These are phyloP conservation scores for Kodamaea sagamina DNA, from an alignment of 805 yeast genomes.

Conservation along the genomic window DNA sequence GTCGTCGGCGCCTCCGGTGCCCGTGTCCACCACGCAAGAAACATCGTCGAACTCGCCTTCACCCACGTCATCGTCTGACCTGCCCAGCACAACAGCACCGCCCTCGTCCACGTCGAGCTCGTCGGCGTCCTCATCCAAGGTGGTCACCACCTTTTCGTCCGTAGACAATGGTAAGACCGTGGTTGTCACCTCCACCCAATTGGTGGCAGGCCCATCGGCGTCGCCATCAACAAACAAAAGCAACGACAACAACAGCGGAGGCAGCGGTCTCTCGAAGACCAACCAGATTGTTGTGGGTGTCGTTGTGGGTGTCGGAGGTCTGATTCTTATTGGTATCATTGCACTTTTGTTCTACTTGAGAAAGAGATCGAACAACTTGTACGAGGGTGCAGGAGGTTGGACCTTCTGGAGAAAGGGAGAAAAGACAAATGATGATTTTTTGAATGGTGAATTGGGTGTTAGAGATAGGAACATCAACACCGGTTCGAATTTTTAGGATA, in stretches of 20 bases:
- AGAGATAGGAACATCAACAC: conserved; percentile 50
- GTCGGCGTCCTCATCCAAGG: conserved; percentile 8
- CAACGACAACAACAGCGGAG: conserved; percentile 16
- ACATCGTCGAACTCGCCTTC: conserved; percentile 1
- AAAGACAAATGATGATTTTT: conserved; percentile 42
- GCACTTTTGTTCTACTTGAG: conserved; percentile 37
- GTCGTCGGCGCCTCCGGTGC: conserved; percentile 1
- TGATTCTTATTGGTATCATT: conserved; percentile 37
- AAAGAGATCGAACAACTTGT: conserved; percentile 32
- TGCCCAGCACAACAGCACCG: neutral
- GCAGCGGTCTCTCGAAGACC: conserved; percentile 43
- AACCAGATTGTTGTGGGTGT: conserved; percentile 49
- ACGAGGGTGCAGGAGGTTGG: conserved; percentile 40
- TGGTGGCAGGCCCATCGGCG: conserved; percentile 30
- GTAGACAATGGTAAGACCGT: conserved; percentile 40
- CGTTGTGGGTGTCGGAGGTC: conserved; percentile 49
- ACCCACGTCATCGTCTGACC: conserved; percentile 3
- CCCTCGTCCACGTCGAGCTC: conserved; percentile 1
- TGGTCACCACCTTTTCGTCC: conserved; percentile 32
- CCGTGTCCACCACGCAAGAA: neutral
- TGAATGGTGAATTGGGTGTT: conserved; percentile 49
- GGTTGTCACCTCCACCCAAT: conserved; percentile 41
- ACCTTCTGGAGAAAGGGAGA: conserved; percentile 51
- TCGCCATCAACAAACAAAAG: conserved; percentile 20
- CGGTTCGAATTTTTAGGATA: conserved; percentile 42